These are phyloP conservation scores for Nothopassalora personata DNA, from an alignment of 2,329 filamentous ascomycete species.

Conservation along the genomic window DNA sequence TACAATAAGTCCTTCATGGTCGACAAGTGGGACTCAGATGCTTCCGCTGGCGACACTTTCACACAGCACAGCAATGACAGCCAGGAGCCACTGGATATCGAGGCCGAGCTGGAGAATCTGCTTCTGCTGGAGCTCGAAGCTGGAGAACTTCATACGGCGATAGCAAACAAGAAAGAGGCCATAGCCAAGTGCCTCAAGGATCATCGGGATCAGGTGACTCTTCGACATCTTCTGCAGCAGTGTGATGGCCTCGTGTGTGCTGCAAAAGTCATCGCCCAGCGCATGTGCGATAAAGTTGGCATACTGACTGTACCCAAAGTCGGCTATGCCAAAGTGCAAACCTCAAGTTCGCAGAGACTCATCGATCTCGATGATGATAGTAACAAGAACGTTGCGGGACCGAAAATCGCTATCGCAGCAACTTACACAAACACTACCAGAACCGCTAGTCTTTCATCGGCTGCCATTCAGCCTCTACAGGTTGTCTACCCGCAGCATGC, in stretches of 20 bases:
- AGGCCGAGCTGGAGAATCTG: constrained; percentile 40
- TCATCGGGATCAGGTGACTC: constrained; percentile 35
- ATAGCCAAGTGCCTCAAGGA: constrained; percentile 37
- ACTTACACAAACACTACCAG: constrained; percentile 9
- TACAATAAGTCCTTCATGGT: constrained; percentile 4
- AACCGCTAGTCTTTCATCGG: constrained; percentile 10
- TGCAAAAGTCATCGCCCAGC: constrained; percentile 34
- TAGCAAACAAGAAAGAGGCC: constrained; percentile 26
- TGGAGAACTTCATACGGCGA: constrained; percentile 21
- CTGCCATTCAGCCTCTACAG: constrained; percentile 14
- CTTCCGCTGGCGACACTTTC: constrained; percentile 8
- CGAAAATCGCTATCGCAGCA: constrained; percentile 1
- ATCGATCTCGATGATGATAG: constrained; percentile 16
- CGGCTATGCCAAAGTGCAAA: constrained; percentile 20
- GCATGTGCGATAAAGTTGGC: constrained; percentile 30
- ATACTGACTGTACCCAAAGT: constrained; percentile 19
- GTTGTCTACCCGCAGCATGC: constrained; percentile 22
- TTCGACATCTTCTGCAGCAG: constrained; percentile 37
- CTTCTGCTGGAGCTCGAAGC: constrained; percentile 28
- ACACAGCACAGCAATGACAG: constrained; percentile 9
- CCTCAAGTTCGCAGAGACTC: constrained; percentile 18
- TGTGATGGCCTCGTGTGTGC: constrained; percentile 43
- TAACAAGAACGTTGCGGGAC: constrained; percentile 5
- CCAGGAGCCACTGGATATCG: constrained; percentile 23
- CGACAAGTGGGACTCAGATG: constrained; percentile 5